Base-by-base conservation (phyloP, 345 rosid species). In the Aquilaria malaccensis region DNA sequence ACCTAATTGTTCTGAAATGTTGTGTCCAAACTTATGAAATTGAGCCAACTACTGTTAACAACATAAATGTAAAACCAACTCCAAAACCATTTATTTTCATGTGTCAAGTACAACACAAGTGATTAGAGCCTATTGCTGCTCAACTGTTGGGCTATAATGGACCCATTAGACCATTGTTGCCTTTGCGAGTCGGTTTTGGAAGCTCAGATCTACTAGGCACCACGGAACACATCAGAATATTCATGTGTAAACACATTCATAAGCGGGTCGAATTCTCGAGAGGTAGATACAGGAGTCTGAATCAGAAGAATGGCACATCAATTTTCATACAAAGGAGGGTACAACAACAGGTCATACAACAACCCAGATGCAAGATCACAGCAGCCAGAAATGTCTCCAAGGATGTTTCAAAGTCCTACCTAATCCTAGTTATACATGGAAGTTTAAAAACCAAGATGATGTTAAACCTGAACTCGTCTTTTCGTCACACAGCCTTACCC, bases 221-320 rank as follows among this genome's bases (percentile, higher is more conserved):
- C 22, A 22, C 22, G 22, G 22, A 22, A 22, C 22, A 22, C 22
- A 22, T 22, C 22, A 22, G 22, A 22, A 22, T 22, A 22, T 22
- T 22, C 22, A 22, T 22, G 22, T 22, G 22, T 22, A 22, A 22
- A 22, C 22, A 22, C 22, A 22, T 22, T 22, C 0, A 22, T 22
- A 22, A 22, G 22, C 22, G 22, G 22, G 22, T 22, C 22, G 22
- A 22, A 22, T 22, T 22, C 22, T 22, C 22, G 22, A 22, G 22
- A 22, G 22, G 22, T 22, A 22, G 68, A 66, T 62, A 63, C 68
- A 54, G 55, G 45, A 37, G 9, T 59, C 33, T 67, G 10, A 55
- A 73, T 64, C 32, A 67, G 73, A 69, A 45, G 66, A 67, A 67
- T 52, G 66, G 12, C 74, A 74, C 67, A 66, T 62, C 64, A 37